Conservation (phyloP, 1,139 yeast species). For the Candida sojae region DNA sequence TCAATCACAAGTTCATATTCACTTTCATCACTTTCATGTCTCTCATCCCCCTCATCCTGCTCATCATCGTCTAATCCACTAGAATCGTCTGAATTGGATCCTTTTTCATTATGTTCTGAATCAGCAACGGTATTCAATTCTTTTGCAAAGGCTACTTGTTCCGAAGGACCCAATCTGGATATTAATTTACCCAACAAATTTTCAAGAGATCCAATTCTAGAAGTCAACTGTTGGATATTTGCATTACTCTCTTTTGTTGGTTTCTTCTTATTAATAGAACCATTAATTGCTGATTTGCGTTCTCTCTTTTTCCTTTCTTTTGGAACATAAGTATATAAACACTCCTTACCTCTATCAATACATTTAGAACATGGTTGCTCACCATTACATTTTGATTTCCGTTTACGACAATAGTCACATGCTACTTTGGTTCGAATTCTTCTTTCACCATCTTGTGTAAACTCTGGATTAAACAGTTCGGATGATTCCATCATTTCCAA, state of each 20-base stretch:
- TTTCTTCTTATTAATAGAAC: not conserved
- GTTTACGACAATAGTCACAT: constrained; percentile 52
- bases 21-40: not conserved
- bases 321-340: constrained; percentile 25
- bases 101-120: not conserved
- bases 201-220: constrained; percentile 13
- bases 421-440: constrained; percentile 45
- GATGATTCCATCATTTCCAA: not conserved
- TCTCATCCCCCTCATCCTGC: not conserved
- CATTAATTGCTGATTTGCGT: constrained; percentile 1
- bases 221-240: constrained; percentile 12
- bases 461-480: constrained; percentile 7
- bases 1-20: not conserved
- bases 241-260: not conserved
- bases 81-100: not conserved
- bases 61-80: constrained; percentile 6
- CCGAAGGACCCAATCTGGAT: constrained; percentile 11
- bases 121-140: not conserved
- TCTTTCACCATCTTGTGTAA: constrained; percentile 12
- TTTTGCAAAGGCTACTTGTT: not conserved
- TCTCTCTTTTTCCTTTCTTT: constrained; percentile 18
- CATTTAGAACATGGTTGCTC: constrained; percentile 47
- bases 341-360: constrained; percentile 23
- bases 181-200: constrained; percentile 11
- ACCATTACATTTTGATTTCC: constrained; percentile 56